A percentile compares a stretch with the other conserved stretches of the same genome.
These are phyloP conservation scores for Chiua virens DNA, from an alignment of 768 basidiomycete genomes.

Conservation along the genomic window DNA sequence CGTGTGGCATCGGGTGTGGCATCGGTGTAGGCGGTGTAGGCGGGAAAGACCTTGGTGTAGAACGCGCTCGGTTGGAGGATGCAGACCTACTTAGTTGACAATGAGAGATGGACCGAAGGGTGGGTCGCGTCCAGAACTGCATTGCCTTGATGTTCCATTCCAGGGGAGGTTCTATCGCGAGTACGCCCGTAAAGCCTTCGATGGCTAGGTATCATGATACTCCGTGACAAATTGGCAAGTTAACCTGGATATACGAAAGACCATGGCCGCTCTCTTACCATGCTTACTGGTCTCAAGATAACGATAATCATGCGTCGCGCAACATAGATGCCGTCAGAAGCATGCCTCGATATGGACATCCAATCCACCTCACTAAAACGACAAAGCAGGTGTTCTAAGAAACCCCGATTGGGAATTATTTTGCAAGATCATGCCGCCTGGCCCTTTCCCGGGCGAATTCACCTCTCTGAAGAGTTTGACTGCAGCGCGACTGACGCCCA, in stretches of 20 bases:
- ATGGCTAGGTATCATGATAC: conserved; percentile 3
- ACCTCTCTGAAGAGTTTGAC: conserved; percentile 35
- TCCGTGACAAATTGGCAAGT: neutral
- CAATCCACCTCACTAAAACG: conserved; percentile 15
- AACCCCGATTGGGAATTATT: conserved; percentile 11
- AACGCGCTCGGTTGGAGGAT: conserved; percentile 20
- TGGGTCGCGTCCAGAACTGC: neutral
- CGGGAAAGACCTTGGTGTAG: conserved; percentile 1
- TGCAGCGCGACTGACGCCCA: conserved; percentile 23
- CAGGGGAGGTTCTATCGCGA: conserved; percentile 8
- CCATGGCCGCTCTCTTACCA: neutral
- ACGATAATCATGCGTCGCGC: too few species aligned
- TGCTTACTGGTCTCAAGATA: conserved; percentile 5
- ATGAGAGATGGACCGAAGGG: too few species aligned
- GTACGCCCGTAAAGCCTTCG: conserved; percentile 8
- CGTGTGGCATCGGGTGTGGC: neutral
- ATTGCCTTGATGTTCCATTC: conserved; percentile 21
- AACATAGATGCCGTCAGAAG: neutral
- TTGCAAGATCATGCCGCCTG: conserved; percentile 13
- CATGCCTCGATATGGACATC: neutral
- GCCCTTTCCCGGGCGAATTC: conserved; percentile 20
- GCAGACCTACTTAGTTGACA: conserved; percentile 7
- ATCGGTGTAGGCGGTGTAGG: conserved; percentile 10
- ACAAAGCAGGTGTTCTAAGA: conserved; percentile 1
- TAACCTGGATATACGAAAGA: neutral